Percentiles rank a stretch among this genome's conserved stretches.
phyloP scores from a whole-genome alignment of 805 yeast genomes.

The Saccharomyces eubayanus region DNA sequence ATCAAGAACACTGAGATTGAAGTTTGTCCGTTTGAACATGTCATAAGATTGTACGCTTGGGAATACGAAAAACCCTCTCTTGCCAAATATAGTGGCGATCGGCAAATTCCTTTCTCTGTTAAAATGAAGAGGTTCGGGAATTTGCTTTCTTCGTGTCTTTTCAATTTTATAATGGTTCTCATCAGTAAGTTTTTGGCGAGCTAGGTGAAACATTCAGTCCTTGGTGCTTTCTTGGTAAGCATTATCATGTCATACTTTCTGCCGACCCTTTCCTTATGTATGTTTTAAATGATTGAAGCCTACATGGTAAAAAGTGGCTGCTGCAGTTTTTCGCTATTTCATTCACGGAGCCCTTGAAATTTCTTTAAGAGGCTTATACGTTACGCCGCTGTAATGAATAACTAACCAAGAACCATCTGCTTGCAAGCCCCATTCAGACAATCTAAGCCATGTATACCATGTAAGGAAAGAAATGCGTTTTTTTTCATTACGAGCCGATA shows the following conservation, averaged over 20 bases:
- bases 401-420: no score
- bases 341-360: no score
- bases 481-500: no score
- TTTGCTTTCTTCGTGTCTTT: background rate
- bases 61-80: constrained; percentile 10
- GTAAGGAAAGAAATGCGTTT: no score
- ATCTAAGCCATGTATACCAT: no score
- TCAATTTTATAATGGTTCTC: background rate
- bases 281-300: no score
- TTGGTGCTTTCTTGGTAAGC: background rate
- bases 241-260: background rate
- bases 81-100: background rate
- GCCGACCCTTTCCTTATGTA: background rate
- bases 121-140: constrained; percentile 5
- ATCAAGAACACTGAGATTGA: constrained; percentile 1
- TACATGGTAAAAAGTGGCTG: no score
- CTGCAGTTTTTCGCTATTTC: no score
- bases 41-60: constrained; percentile 14
- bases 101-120: constrained; percentile 8
- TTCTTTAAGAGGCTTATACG: no score
- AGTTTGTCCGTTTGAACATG: constrained; percentile 6
- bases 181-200: background rate
- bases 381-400: no score
- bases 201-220: background rate
- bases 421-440: no score